Percentiles rank a stretch among this genome's conserved stretches.
These are phyloP conservation scores for Yarrowia sp. DNA, from an alignment of 805 yeast species.

Conservation along the genomic window DNA sequence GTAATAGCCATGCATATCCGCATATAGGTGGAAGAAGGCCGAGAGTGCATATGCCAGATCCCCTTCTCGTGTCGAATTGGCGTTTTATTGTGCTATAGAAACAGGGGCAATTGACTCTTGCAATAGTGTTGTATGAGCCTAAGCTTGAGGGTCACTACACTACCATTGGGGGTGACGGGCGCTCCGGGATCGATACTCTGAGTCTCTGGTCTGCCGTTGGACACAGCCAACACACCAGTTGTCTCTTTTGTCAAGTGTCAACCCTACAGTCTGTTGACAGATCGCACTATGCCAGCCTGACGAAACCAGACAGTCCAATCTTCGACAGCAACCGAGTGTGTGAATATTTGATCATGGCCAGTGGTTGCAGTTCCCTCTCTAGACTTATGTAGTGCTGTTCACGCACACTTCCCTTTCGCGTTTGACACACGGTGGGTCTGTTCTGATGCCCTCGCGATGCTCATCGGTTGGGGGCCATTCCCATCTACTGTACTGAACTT, in stretches of 20 bases:
- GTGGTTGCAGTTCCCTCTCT: not conserved
- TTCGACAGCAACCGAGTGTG: not conserved
- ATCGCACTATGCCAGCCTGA: not conserved
- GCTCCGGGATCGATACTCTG: no score
- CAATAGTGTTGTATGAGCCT: no score
- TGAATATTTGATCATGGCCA: not conserved
- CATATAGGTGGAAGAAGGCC: not conserved
- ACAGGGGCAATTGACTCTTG: no score
- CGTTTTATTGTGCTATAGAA: not conserved
- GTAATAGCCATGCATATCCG: not conserved
- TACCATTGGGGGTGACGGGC: no score
- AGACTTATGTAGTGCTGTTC: not conserved
- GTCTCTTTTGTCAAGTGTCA: constrained; percentile 4
- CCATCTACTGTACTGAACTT: no score
- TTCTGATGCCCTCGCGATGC: no score
- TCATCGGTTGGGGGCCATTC: no score
- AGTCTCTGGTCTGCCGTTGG: not conserved
- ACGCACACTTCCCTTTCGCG: not conserved
- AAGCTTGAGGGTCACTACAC: no score
- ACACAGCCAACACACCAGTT: not conserved
- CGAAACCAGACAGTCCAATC: not conserved
- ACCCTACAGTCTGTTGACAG: not conserved
- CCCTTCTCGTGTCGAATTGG: not conserved
- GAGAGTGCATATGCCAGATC: not conserved
- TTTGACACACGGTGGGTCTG: no score